Conservation (phyloP, 2,329 filamentous ascomycete genomes). For the Cryphonectria carpinicola region DNA sequence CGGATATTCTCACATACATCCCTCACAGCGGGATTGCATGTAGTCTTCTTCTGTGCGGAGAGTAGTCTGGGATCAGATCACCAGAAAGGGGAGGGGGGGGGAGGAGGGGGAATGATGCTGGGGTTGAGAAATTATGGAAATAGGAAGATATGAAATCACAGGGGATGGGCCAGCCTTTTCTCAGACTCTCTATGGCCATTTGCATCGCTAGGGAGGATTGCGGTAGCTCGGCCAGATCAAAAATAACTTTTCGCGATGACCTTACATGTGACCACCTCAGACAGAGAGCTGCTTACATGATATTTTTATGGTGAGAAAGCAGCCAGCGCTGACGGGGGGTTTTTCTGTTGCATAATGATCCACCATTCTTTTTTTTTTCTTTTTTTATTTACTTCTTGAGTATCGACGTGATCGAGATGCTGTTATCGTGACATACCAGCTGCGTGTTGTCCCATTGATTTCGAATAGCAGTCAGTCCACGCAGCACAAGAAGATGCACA, state of each 20-base stretch:
- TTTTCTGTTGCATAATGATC: too few relatives aligned
- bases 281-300: background rate
- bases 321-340: background rate
- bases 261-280: background rate
- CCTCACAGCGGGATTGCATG: background rate
- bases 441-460: background rate
- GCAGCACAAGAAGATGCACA: background rate
- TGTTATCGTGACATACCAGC: background rate
- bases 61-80: background rate
- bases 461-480: background rate
- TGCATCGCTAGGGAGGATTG: background rate
- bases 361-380: too few relatives aligned
- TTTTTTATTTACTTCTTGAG: too few relatives aligned
- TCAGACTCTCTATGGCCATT: background rate
- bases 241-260: background rate
- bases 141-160: background rate
- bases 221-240: background rate
- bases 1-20: background rate
- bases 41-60: background rate
- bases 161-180: background rate
- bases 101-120: background rate
- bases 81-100: background rate
- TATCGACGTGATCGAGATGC: too few relatives aligned
- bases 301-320: background rate
- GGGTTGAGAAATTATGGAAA: background rate